Evolutionary conservation across 768 basidiomycete genomes (phyloP), one percentile per base, ranked within the genome.

Genomic region (Cubamyces sp.): DNA sequence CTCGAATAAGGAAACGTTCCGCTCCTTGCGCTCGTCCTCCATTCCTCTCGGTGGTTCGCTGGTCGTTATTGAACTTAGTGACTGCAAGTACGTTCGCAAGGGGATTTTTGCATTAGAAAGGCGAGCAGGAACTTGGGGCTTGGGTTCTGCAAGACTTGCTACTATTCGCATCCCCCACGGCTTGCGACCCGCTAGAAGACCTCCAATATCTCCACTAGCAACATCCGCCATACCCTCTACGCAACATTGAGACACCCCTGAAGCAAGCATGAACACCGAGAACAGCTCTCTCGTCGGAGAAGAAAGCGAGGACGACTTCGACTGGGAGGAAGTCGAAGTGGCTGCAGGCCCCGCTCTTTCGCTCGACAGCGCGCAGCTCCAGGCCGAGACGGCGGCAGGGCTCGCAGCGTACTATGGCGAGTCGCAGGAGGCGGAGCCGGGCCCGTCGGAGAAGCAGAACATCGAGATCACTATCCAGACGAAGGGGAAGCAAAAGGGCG

Each of bases 271-370:
- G 48, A 53, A 54, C 42, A 50, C 49, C 5, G 67, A 71, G 47
- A 65, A 62, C 41, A 58, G 47, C 34, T 69, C 66, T 9, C 45
- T 71, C 21, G 62, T 66, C 7, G 68, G 62, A 1, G 73, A 74
- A 30, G 72, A 73, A 54, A 79, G 77, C 34, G 87, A 90, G 68
- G 87, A 90, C 68, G 90, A 90, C 43, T 79, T 84, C 62, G 90
- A 92, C 70, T 91, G 90, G 90, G 90, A 92, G 72, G 90, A 92
- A 72, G 86, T 92, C 15, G 79, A 81, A 42, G 83, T 91, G 3
- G 81, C 83, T 30, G 79, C 73, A 60, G 28, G 28, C 28, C 65
- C 45, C 0, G 18, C 52, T 18, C 11, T 39, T 1, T 1, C 62
- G 21, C 52, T 42, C 28, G 50, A 54, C 25, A 37, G 14, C 47